Evolutionary conservation across 371 early-diverging fungal genomes (phyloP), one percentile per base, ranked within the genome.

Genomic region (Blastocladiella emersonii): DNA sequence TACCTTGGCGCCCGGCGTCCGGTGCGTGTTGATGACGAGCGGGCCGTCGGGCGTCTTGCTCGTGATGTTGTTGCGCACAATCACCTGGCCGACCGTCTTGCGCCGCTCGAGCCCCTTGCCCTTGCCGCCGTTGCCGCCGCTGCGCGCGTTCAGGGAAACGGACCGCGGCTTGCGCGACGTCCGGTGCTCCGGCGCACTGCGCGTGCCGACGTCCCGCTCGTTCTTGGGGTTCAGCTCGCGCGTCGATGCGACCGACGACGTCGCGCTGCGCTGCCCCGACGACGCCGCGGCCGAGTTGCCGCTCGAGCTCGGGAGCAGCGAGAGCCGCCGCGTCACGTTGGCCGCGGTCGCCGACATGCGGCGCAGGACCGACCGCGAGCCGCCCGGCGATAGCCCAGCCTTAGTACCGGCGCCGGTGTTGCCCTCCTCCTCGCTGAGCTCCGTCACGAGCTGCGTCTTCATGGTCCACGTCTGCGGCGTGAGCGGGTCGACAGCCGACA

Each of bases 21-120:
- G 30, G 43, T 62, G 61, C 8, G 25, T 19, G 32, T 62, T 62
- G 34, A 62, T 60, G 34, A 25, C 12, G 27, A 48, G 61, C 37
- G 61, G 62, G 15, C 34, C 34, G 61, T 35, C 37, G 43, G 62
- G 49, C 56, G 43, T 8, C 27, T 56, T 62, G 13, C 12, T 8
- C 2, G 32, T 17, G 15, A 34, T 56, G 17, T 25, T n/a, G 5
- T 51, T 51, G 17, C 17, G 45, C 10, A 44, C 45, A 3, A 10
- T 5, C 19, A 21, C 21, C 21, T 44, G 45, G 10, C 8, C 5
- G 13, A 39, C 13, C 8, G 39, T 39, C 13, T 39, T 39, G 39
- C 39, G 48, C n/a, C 5, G 48, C 25, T 4, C n/a, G n/a, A n/a
- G n/a, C n/a, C n/a, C n/a, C n/a, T n/a, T n/a, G n/a, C 48, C 21